phyloP scores from a whole-genome alignment of 495 filamentous ascomycete species.

The Aspergillus nidulans region DNA sequence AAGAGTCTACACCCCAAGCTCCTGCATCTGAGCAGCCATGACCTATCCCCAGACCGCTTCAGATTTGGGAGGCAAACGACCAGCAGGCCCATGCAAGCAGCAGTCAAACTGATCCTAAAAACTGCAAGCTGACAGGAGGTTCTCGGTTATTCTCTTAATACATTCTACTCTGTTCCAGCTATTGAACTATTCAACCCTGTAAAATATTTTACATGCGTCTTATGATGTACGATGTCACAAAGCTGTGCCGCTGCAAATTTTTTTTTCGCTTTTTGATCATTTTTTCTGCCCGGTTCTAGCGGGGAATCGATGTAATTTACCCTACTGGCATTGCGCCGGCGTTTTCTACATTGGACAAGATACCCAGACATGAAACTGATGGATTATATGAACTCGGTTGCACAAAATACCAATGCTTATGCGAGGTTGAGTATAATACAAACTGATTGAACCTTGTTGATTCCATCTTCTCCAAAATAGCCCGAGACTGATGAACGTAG shows the following conservation, averaged over 20 bases:
- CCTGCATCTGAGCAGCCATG: not conserved
- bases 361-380: not conserved
- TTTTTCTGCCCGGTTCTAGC: not conserved
- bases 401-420: not conserved
- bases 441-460: too few species aligned
- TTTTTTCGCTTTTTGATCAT: not conserved
- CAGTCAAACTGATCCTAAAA: not conserved
- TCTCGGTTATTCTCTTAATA: not conserved
- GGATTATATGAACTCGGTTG: not conserved
- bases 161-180: not conserved
- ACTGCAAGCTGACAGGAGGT: not conserved
- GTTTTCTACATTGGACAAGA: not conserved
- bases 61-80: too few species aligned
- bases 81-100: not conserved
- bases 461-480: not conserved
- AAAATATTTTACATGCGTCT: not conserved
- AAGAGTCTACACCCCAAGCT: not conserved
- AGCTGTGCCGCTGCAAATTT: not conserved
- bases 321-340: not conserved
- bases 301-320: not conserved
- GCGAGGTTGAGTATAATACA: too few species aligned
- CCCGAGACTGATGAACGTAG: not conserved
- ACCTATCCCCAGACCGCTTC: too few species aligned
- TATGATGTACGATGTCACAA: not conserved
- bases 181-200: not conserved